phyloP scores from a whole-genome alignment of 768 basidiomycete species.

The Amanita subjunquillea region DNA sequence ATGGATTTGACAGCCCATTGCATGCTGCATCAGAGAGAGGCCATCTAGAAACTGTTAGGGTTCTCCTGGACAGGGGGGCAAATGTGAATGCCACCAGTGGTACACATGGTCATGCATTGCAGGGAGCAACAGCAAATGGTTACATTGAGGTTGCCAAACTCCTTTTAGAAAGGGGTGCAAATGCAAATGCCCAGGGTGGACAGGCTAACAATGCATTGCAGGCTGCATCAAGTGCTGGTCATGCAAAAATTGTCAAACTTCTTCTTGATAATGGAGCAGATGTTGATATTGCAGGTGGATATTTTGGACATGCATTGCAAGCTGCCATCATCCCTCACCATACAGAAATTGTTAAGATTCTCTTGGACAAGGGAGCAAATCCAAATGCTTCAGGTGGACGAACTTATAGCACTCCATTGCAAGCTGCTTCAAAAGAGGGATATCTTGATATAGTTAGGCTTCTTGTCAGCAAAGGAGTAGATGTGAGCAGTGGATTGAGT shows the following conservation, averaged over 20 bases:
- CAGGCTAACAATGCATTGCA: neutral
- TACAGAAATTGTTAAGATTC: neutral
- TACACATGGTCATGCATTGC: too few relatives aligned
- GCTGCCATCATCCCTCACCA: neutral
- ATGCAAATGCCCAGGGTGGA: neutral
- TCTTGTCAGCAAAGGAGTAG: neutral
- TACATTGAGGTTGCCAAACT: neutral
- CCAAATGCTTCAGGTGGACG: neutral
- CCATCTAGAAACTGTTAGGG: neutral
- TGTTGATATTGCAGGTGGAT: neutral
- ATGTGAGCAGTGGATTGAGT: neutral
- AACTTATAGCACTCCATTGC: too few relatives aligned
- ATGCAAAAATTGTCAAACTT: neutral
- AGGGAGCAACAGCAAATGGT: neutral
- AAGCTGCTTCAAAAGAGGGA: neutral
- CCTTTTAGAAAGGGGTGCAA: neutral
- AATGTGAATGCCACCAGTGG: neutral
- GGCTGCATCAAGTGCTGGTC: neutral
- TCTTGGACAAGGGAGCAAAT: neutral
- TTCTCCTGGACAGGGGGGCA: neutral
- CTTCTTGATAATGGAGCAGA: neutral
- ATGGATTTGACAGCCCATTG: neutral
- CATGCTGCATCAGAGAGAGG: neutral
- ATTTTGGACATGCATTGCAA: neutral
- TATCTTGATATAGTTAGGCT: neutral